A percentile compares a stretch with the other conserved stretches of the same genome.
These are phyloP conservation scores for Lachnellula arida DNA, from an alignment of 2,329 filamentous ascomycete genomes.

Conservation along the genomic window DNA sequence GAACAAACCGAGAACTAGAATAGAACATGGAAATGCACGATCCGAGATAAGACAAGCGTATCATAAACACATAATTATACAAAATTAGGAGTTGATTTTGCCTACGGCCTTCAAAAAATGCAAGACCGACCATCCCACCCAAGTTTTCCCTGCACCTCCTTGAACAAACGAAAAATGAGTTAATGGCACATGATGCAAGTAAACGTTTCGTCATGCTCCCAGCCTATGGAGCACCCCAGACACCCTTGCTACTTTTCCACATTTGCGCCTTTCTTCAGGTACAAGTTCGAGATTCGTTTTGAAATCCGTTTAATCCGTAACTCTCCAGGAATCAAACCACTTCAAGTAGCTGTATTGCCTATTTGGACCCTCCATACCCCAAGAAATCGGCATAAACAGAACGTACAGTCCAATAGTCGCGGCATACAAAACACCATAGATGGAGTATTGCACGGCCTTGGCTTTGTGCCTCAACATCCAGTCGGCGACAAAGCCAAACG, in stretches of 20 bases:
- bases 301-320: slow-evolving; percentile 26
- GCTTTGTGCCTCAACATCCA: slow-evolving; percentile 70
- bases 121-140: slow-evolving; percentile 7
- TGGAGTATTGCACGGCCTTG: slow-evolving; percentile 56
- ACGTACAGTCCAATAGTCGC: slow-evolving; percentile 77
- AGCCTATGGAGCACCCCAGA: neutral
- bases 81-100: slow-evolving; percentile 21
- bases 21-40: too few relatives aligned
- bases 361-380: slow-evolving; percentile 87
- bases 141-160: neutral
- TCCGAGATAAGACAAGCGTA: too few relatives aligned
- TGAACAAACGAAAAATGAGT: slow-evolving; percentile 16
- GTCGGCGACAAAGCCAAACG: slow-evolving; percentile 81
- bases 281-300: neutral
- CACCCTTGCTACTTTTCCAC: neutral
- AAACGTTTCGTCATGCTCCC: slow-evolving; percentile 1
- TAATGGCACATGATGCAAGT: slow-evolving; percentile 9
- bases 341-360: slow-evolving; percentile 85
- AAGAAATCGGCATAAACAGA: slow-evolving; percentile 89
- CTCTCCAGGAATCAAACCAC: slow-evolving; percentile 81
- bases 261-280: neutral
- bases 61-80: slow-evolving; percentile 3
- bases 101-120: slow-evolving; percentile 8
- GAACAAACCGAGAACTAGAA: too few relatives aligned
- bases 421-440: slow-evolving; percentile 73